Conservation (phyloP, 176 grass and related monocot species). For the Oryza australiensis region DNA sequence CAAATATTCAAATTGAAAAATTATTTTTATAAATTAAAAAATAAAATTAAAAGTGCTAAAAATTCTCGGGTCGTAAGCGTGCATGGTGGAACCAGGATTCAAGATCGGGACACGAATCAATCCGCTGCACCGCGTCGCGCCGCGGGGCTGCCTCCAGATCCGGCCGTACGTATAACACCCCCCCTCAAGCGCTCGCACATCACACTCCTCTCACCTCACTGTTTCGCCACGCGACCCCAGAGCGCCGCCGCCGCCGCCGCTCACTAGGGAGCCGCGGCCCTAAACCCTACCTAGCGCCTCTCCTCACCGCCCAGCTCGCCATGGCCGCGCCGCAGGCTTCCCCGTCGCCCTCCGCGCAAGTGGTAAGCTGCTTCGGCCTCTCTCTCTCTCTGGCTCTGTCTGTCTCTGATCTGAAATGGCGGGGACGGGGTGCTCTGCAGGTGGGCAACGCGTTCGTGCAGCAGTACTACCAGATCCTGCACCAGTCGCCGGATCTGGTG, state of each 20-base stretch:
- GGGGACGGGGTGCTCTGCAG: slow-evolving; percentile 34
- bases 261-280: slow-evolving; percentile 8
- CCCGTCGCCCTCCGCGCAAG: slow-evolving; percentile 59
- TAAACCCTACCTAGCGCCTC: slow-evolving; percentile 18
- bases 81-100: too few relatives aligned
- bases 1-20: too few relatives aligned
- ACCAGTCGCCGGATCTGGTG: slow-evolving; percentile 81
- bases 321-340: slow-evolving; percentile 61
- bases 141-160: not conserved
- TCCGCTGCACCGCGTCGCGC: not conserved
- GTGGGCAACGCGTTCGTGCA: slow-evolving; percentile 89
- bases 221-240: not conserved
- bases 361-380: slow-evolving; percentile 50
- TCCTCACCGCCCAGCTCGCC: not conserved
- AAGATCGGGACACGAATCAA: too few relatives aligned
- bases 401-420: not conserved
- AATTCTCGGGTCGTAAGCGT: too few relatives aligned
- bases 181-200: too few relatives aligned
- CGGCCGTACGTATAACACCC: not conserved
- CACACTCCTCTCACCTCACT: too few relatives aligned
- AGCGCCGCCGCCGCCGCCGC: slow-evolving; percentile 7
- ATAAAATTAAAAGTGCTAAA: too few relatives aligned
- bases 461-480: slow-evolving; percentile 87
- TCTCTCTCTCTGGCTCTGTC: not conserved
- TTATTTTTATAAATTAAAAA: too few relatives aligned